Evolutionary conservation across 352 stramenopile genomes (phyloP).

Genomic region (Phytophthora fragariae): DNA sequence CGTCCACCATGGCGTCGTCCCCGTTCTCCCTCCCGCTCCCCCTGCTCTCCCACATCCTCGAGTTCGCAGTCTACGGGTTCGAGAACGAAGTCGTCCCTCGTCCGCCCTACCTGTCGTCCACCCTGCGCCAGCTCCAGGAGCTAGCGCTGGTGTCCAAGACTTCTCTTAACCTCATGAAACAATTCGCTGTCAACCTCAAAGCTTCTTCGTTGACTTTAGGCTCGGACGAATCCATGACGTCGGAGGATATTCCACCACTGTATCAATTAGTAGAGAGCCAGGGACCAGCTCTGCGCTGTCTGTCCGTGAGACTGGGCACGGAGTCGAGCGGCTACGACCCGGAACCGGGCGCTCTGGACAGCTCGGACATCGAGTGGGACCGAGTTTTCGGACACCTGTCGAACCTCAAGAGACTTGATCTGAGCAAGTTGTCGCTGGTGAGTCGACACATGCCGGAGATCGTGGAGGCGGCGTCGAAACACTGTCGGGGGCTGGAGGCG

Average conservation of each 20-base stretch:
- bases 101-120: background rate
- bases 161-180: background rate
- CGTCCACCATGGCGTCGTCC: background rate
- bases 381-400: conserved; percentile 13
- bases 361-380: conserved; percentile 20
- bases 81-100: background rate
- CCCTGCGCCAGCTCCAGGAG: background rate
- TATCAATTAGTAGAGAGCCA: background rate
- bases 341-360: background rate
- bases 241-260: background rate
- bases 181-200: background rate
- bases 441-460: conserved; percentile 21
- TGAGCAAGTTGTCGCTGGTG: conserved; percentile 22
- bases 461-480: conserved; percentile 20
- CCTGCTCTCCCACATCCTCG: background rate
- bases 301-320: background rate
- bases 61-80: background rate
- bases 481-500: conserved; percentile 25
- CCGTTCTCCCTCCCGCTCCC: background rate
- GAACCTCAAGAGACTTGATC: conserved; percentile 19
- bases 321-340: background rate
- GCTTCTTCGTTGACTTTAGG: background rate
- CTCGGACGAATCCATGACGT: background rate
- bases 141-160: background rate
- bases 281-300: background rate